phyloP scores from a whole-genome alignment of 2,329 filamentous ascomycete species.

The Immersiporthe knoxdaviesiana region DNA sequence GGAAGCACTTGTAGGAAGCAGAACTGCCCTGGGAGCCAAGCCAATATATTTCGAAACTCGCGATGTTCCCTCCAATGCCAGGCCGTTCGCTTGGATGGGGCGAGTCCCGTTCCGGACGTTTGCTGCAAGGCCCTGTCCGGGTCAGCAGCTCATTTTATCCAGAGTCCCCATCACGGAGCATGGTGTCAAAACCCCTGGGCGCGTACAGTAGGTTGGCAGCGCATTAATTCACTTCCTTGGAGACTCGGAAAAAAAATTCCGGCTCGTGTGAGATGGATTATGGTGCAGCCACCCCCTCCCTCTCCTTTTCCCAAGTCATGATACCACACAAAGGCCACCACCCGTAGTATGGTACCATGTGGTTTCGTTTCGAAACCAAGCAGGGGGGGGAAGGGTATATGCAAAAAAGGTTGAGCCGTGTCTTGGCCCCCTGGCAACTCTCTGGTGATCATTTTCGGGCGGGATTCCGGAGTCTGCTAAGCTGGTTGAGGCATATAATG shows the following conservation, averaged over 20 bases:
- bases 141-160: background rate
- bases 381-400: background rate
- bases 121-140: slow-evolving; percentile 2
- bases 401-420: too few species aligned
- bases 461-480: slow-evolving; percentile 11
- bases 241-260: background rate
- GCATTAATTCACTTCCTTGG: slow-evolving; percentile 1
- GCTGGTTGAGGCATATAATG: slow-evolving; percentile 17
- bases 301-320: slow-evolving; percentile 15
- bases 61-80: slow-evolving; percentile 10
- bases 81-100: slow-evolving; percentile 18
- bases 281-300: background rate
- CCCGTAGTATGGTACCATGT: background rate
- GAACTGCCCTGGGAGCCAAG: background rate
- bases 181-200: slow-evolving; percentile 16
- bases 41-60: slow-evolving; percentile 21
- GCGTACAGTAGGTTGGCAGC: slow-evolving; percentile 13
- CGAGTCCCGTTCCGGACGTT: slow-evolving; percentile 10
- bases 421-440: slow-evolving; percentile 14
- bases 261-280: background rate
- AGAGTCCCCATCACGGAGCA: slow-evolving; percentile 3
- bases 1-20: background rate
- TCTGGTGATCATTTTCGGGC: slow-evolving; percentile 1
- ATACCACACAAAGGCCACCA: background rate
- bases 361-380: slow-evolving; percentile 26